Evolutionary conservation across 2,329 filamentous ascomycete species (phyloP).

Genomic region (Escovopsis weberi): DNA sequence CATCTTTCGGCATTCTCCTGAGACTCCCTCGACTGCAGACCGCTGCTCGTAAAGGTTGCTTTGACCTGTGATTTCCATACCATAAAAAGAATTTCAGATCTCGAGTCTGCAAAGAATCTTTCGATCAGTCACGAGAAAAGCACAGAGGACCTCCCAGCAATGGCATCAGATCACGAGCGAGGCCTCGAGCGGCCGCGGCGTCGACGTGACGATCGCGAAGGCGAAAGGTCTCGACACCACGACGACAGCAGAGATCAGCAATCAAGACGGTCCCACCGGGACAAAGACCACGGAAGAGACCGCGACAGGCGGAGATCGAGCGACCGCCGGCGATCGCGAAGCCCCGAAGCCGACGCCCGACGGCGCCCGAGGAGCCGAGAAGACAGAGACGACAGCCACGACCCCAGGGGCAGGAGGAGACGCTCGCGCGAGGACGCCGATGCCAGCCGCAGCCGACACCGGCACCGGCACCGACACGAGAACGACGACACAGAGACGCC

Average conservation of each 20-base stretch:
- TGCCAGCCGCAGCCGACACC: conserved; percentile 12
- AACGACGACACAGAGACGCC: conserved; percentile 8
- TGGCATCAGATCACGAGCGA: conserved; percentile 15
- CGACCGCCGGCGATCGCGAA: conserved; percentile 19
- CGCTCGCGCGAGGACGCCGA: conserved; percentile 19
- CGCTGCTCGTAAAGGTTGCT: no score
- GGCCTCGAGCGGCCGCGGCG: conserved; percentile 4
- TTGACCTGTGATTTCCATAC: no score
- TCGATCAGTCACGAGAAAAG: no score
- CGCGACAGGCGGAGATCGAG: conserved; percentile 15
- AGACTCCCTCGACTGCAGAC: no score
- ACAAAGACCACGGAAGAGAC: conserved; percentile 5
- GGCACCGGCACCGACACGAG: neutral
- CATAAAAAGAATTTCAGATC: no score
- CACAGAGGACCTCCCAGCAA: conserved; percentile 2
- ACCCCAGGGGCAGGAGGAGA: conserved; percentile 14
- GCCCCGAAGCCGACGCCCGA: conserved; percentile 13
- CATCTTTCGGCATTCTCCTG: no score
- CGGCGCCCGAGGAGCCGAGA: conserved; percentile 3
- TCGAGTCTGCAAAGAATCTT: no score
- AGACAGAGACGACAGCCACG: conserved; percentile 4
- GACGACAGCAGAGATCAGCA: conserved; percentile 10
- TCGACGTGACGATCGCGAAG: conserved; percentile 3
- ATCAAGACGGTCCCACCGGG: conserved; percentile 9
- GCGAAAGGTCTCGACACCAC: conserved; percentile 6